Percentiles rank a stretch among this genome's conserved stretches.
These are phyloP conservation scores for Pseudocercospora macadamiae DNA, from an alignment of 2,329 filamentous ascomycete species.

Conservation along the genomic window DNA sequence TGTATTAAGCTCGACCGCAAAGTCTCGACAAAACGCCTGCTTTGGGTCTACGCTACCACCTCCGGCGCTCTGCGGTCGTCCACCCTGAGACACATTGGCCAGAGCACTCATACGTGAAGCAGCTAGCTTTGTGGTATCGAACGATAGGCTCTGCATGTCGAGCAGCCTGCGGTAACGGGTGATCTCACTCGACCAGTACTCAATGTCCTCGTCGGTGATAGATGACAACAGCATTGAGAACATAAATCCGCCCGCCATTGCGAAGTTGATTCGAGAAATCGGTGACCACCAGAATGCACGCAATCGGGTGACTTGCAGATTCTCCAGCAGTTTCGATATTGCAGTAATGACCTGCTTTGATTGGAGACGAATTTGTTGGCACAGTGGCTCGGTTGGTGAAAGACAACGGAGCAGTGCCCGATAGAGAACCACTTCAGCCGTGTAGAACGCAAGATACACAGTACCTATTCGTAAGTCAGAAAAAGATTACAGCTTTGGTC, in stretches of 20 bases:
- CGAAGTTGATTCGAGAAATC: conserved; percentile 28
- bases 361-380: conserved; percentile 14
- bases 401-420: conserved; percentile 27
- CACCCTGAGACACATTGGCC: conserved; percentile 20
- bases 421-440: conserved; percentile 24
- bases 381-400: conserved; percentile 11
- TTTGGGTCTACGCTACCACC: conserved; percentile 19
- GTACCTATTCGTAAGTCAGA: conserved; percentile 16
- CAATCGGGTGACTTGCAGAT: conserved; percentile 27
- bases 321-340: conserved; percentile 26
- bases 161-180: conserved; percentile 25
- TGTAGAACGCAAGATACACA: conserved; percentile 25
- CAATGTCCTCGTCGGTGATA: conserved; percentile 24
- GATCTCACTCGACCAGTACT: conserved; percentile 30
- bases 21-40: conserved; percentile 30
- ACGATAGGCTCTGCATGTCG: conserved; percentile 29
- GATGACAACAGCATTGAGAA: conserved; percentile 28
- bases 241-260: conserved; percentile 29
- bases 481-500: background rate
- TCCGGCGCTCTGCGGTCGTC: conserved; percentile 6
- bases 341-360: conserved; percentile 20
- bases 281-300: conserved; percentile 32
- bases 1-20: conserved; percentile 26
- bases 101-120: conserved; percentile 25
- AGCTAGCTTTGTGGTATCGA: conserved; percentile 28